Evolutionary conservation across 1,284 basidiomycete genomes (phyloP).

Genomic region (Fomitopsis palustris): DNA sequence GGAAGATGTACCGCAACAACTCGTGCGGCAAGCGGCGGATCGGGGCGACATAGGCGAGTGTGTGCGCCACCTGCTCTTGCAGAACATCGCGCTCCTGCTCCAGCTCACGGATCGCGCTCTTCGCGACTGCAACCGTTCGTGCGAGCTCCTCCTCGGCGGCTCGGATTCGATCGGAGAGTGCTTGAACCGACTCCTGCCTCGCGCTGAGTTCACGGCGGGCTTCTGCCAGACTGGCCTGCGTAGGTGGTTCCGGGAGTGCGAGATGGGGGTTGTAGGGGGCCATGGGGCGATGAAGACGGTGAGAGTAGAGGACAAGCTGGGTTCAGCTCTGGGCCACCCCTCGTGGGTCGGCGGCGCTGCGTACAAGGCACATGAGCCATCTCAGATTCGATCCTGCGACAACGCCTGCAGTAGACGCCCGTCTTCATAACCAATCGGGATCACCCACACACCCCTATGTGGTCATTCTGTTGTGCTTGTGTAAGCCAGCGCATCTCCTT

Average conservation of each 20-base stretch:
- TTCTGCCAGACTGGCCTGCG: constrained; percentile 41
- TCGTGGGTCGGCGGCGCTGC: background rate
- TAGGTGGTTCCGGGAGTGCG: constrained; percentile 51
- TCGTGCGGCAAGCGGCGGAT: constrained; percentile 65
- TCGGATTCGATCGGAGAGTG: constrained; percentile 29
- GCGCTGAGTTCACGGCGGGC: constrained; percentile 37
- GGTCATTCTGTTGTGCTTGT: too few species aligned
- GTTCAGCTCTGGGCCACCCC: background rate
- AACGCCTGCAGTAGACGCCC: background rate
- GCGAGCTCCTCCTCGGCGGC: constrained; percentile 51
- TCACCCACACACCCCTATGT: background rate
- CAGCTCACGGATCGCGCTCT: constrained; percentile 48
- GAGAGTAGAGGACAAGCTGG: background rate
- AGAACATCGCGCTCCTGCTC: constrained; percentile 43
- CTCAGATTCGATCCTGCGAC: background rate
- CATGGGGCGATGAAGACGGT: constrained; percentile 11
- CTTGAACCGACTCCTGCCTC: constrained; percentile 15
- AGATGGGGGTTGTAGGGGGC: constrained; percentile 9
- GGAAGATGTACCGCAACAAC: constrained; percentile 61
- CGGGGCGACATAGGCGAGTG: constrained; percentile 62
- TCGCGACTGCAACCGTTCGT: constrained; percentile 52
- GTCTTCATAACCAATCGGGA: background rate
- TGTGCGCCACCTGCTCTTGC: constrained; percentile 43
- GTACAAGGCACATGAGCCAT: background rate
- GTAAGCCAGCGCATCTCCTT: too few species aligned